A percentile compares a stretch with the other conserved stretches of the same genome.
These are phyloP conservation scores for Neckera pumila DNA, from an alignment of 225 moss, liverwort and hornwort genomes.

Conservation along the genomic window DNA sequence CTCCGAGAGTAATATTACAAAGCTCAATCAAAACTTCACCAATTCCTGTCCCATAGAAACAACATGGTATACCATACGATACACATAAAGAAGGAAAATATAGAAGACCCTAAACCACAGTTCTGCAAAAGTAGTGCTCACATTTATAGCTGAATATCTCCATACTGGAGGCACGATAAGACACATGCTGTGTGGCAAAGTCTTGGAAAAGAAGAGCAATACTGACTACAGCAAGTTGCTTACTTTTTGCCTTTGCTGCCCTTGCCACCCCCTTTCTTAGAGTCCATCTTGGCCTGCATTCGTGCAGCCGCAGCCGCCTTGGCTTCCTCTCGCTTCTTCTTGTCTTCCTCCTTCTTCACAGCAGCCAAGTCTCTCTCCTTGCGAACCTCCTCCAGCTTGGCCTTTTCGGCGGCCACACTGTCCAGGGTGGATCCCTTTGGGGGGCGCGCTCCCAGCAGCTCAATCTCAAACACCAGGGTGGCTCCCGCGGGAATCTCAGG, in stretches of 20 bases:
- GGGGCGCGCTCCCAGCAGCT: conserved; percentile 73
- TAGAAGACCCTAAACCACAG: not conserved
- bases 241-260: conserved; percentile 55
- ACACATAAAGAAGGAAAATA: not conserved
- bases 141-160: not conserved
- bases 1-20: not conserved
- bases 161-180: not conserved
- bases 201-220: not conserved
- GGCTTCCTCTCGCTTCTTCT: conserved; percentile 88
- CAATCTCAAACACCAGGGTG: conserved; percentile 71
- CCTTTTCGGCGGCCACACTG: conserved; percentile 75
- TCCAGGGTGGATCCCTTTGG: conserved; percentile 74
- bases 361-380: conserved; percentile 82
- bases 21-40: not conserved
- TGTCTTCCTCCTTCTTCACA: conserved; percentile 85
- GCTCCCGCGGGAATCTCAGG: conserved; percentile 67
- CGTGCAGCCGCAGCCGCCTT: conserved; percentile 75
- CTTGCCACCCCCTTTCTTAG: conserved; percentile 72
- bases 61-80: not conserved
- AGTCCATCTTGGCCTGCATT: conserved; percentile 75
- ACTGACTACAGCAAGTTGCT: not conserved
- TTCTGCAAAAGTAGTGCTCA: not conserved
- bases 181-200: not conserved
- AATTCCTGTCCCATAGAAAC: not conserved
- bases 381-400: conserved; percentile 80